A percentile compares a stretch with the other conserved stretches of the same genome.
Evolutionary conservation across 768 basidiomycete genomes (phyloP).

Genomic region (Inosperma sp.): DNA sequence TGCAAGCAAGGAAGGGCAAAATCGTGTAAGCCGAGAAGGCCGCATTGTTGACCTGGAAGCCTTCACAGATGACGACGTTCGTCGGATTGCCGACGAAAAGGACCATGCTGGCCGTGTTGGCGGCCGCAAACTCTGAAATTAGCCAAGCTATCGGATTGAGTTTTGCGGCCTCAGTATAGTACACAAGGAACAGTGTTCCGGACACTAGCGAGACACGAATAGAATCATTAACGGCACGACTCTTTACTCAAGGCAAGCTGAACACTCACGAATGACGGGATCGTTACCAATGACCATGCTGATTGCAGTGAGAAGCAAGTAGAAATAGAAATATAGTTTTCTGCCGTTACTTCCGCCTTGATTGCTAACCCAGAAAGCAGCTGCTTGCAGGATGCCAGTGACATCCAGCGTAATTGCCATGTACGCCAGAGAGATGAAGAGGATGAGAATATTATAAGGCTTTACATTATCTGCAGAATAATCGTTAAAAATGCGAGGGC

Average conservation of each 20-base stretch:
- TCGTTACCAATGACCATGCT: constrained; percentile 89
- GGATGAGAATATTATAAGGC: no score
- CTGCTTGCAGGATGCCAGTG: constrained; percentile 80
- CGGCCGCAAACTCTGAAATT: constrained; percentile 71
- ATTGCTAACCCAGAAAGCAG: constrained; percentile 86
- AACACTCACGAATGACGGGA: constrained; percentile 63
- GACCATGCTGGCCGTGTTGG: constrained; percentile 74
- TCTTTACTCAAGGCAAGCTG: background rate
- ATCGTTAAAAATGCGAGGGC: background rate
- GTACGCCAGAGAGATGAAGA: constrained; percentile 91
- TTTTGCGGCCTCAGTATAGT: constrained; percentile 70
- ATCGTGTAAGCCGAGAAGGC: no score
- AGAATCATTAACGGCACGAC: background rate
- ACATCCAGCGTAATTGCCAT: constrained; percentile 89
- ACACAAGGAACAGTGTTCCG: constrained; percentile 85
- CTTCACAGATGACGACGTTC: no score
- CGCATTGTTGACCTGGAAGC: no score
- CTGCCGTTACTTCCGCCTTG: constrained; percentile 67
- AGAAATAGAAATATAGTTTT: constrained; percentile 75
- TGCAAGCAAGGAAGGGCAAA: no score
- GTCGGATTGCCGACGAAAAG: no score
- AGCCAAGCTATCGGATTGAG: constrained; percentile 61
- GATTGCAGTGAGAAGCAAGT: constrained; percentile 72
- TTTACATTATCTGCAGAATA: constrained; percentile 55
- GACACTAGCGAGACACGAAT: constrained; percentile 40